A percentile compares a stretch with the other conserved stretches of the same genome.
phyloP scores from a whole-genome alignment of 2,329 filamentous ascomycete genomes.

The Onygena corvina region DNA sequence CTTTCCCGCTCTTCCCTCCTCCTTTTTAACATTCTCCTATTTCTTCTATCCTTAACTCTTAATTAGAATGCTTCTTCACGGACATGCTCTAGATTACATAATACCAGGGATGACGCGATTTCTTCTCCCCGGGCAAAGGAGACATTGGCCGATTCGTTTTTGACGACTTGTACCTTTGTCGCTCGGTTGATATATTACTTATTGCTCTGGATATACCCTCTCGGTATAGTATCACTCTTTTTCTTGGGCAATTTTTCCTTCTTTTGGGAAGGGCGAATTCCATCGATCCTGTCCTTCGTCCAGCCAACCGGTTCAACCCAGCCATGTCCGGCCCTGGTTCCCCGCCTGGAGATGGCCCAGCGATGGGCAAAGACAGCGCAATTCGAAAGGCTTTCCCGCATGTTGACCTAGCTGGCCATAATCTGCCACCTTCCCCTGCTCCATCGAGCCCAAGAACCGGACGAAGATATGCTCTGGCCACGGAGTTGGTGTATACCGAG shows the following conservation, averaged over 20 bases:
- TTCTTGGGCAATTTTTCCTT: background rate
- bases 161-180: background rate
- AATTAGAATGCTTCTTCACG: too few species aligned
- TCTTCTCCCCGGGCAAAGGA: background rate
- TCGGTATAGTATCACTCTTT: background rate
- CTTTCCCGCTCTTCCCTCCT: background rate
- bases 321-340: conserved; percentile 13
- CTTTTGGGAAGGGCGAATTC: too few species aligned
- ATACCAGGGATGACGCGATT: conserved; percentile 2
- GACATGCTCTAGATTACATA: background rate
- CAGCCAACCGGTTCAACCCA: background rate
- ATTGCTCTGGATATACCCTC: background rate
- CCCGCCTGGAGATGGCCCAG: conserved; percentile 3
- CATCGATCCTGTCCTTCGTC: background rate
- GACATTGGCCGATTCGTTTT: background rate
- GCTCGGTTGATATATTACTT: background rate
- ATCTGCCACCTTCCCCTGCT: conserved; percentile 80
- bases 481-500: conserved; percentile 93
- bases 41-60: too few species aligned
- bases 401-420: conserved; percentile 69
- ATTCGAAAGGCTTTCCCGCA: conserved; percentile 42
- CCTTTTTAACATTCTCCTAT: background rate
- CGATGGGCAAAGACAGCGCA: conserved; percentile 8
- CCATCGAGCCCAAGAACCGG: conserved; percentile 81
- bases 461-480: conserved; percentile 82